These are phyloP conservation scores for Cystobasidium sp. DNA, from an alignment of 1,284 basidiomycete genomes.

Conservation along the genomic window DNA sequence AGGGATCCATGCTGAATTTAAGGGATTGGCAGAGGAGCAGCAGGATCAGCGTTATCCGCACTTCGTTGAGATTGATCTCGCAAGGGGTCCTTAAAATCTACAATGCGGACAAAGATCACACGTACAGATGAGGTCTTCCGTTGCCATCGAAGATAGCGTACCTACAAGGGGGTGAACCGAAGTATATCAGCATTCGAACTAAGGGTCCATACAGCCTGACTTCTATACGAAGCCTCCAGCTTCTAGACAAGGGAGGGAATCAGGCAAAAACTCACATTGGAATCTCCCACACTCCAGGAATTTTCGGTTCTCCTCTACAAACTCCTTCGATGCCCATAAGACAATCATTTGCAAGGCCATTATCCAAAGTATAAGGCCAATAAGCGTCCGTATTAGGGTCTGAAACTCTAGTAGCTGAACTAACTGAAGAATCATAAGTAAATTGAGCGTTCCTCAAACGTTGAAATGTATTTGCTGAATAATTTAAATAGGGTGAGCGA, in stretches of 20 bases:
- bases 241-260: no score
- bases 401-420: constrained; percentile 71
- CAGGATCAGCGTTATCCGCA: no score
- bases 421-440: constrained; percentile 70
- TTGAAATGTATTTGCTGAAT: constrained; percentile 58
- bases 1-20: constrained; percentile 83
- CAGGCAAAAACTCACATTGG: constrained; percentile 62
- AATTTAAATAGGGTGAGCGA: constrained; percentile 77
- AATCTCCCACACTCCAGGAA: constrained; percentile 79
- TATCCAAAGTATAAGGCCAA: constrained; percentile 60
- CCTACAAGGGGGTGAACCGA: neutral
- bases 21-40: no score
- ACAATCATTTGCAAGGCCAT: constrained; percentile 76
- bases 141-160: constrained; percentile 72
- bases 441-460: constrained; percentile 36
- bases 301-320: constrained; percentile 72
- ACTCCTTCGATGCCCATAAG: constrained; percentile 61
- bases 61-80: no score
- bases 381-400: constrained; percentile 66
- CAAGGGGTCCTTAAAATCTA: no score
- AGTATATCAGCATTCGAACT: neutral
- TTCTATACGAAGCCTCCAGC: neutral
- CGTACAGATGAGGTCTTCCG: constrained; percentile 42
- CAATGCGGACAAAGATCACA: no score
- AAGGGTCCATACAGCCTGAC: neutral